These are phyloP conservation scores for Lactarius hatsudake DNA, from an alignment of 768 basidiomycete species.

Conservation along the genomic window DNA sequence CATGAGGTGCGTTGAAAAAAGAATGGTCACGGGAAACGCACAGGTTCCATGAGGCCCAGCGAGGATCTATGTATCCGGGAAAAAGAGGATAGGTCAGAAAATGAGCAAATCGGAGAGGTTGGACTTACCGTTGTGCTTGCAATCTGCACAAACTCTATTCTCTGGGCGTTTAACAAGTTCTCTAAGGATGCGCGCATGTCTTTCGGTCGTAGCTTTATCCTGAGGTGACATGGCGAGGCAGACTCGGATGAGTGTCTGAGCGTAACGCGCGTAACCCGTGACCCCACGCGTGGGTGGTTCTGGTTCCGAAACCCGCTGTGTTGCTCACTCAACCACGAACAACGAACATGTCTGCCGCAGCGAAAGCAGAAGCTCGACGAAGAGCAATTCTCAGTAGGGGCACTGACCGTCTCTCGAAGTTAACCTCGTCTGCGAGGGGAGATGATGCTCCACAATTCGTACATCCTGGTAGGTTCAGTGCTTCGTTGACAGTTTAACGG, in stretches of 20 bases:
- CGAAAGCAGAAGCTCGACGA: conserved; percentile 73
- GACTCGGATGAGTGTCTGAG: conserved; percentile 10
- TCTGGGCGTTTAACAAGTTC: conserved; percentile 87
- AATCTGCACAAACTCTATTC: conserved; percentile 95
- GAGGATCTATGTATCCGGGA: conserved; percentile 60
- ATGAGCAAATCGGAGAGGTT: background rate
- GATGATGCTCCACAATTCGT: conserved; percentile 61
- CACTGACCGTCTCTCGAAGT: conserved; percentile 70
- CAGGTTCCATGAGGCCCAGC: conserved; percentile 99
- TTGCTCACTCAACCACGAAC: background rate
- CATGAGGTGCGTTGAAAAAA: conserved; percentile 10
- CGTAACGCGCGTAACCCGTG: background rate
- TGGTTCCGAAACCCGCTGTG: no score
- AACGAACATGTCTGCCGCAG: conserved; percentile 43
- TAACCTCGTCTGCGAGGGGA: conserved; percentile 71
- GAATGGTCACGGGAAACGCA: conserved; percentile 37
- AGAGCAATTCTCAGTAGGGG: conserved; percentile 74
- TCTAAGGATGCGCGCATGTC: conserved; percentile 71
- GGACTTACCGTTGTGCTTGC: conserved; percentile 89
- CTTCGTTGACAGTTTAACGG: background rate
- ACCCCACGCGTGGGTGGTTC: background rate
- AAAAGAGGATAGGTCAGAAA: background rate
- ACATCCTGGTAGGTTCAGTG: conserved; percentile 45
- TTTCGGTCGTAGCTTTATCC: conserved; percentile 85
- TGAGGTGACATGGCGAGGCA: conserved; percentile 45